Conservation (phyloP, 306 rosid genomes). For the Canavalia gladiata region DNA sequence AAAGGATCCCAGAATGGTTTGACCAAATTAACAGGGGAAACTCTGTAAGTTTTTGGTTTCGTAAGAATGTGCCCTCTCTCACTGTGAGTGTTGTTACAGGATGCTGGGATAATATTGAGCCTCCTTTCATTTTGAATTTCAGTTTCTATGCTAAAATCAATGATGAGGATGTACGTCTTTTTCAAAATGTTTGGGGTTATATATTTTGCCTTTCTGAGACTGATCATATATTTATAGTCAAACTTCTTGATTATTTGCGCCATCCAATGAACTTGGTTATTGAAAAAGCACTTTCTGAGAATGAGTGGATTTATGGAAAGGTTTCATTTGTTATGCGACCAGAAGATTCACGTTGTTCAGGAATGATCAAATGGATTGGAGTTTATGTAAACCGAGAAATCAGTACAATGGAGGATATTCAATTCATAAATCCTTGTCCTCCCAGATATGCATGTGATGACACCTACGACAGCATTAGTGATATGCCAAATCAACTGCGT, state of each 20-base stretch:
- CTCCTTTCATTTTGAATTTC: neutral
- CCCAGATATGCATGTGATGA: neutral
- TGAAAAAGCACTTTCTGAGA: neutral
- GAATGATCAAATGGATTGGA: neutral
- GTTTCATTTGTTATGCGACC: neutral
- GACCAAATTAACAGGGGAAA: neutral
- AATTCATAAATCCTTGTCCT: neutral
- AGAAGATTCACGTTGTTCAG: neutral
- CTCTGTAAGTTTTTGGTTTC: neutral
- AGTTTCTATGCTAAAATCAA: neutral
- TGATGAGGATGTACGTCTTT: neutral
- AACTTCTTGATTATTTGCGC: neutral
- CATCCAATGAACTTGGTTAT: neutral
- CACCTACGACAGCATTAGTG: too few relatives aligned
- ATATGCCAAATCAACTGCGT: too few relatives aligned
- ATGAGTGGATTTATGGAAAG: slow-evolving; percentile 16
- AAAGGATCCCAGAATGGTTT: slow-evolving; percentile 20
- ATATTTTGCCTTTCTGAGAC: neutral
- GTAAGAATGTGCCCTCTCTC: neutral
- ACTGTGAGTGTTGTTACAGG: neutral
- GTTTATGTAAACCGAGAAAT: slow-evolving; percentile 1
- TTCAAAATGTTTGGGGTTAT: too few relatives aligned
- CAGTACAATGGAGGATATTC: slow-evolving; percentile 1
- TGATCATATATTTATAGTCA: neutral
- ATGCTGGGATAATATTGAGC: neutral